Evolutionary conservation across 2,329 filamentous ascomycete species (phyloP), one percentile per base, ranked within the genome.

Genomic region (Penicillium psychrosexuale): DNA sequence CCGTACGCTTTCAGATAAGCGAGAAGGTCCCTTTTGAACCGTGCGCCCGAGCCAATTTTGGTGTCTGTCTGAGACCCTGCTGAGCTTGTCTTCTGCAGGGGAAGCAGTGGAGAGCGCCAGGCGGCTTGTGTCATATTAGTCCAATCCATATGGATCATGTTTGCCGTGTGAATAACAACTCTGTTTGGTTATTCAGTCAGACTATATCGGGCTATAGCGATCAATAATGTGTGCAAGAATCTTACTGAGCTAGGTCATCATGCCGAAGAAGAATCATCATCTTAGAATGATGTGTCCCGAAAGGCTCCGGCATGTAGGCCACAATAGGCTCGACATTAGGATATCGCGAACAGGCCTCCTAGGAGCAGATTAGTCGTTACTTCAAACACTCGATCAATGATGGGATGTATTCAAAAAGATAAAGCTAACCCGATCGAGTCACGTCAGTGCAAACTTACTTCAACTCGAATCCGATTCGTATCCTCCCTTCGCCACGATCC

Each of bases 121-220:
- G 89, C 82, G 1, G 84, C 90, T 69, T 96, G 91, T 0, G 86
- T 89, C 88, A 96, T 89, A 63, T 94, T 94, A 1, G 79, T 82
- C 91, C 91, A 96, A 70, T 96, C 91, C 52, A 86, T 85, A 4
- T 80, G 68, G n/a, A 96, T 93, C 87, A 96, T 91, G 64, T 96
- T 96, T 17, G 91, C 90, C 0, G 91, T 96, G 64, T 95, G 90
- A 30, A 96, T 91, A 53, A 95, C 74, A 6, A 96, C 77, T 44
- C 76, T 78, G 22, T 15, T 17, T 33, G 22, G 8, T n/a, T 19
- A 45, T 33, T 24, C 15, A 11, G 11, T 28, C 43, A 40, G 6
- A 50, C 11, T 28, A 15, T 19, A n/a, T 8, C 12, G 13, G 8
- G 17, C 5, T 12, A 48, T 19, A 40, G n/a, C 1, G 5, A 24